phyloP scores from a whole-genome alignment of 768 basidiomycete genomes.

The Trametes coccinea region DNA sequence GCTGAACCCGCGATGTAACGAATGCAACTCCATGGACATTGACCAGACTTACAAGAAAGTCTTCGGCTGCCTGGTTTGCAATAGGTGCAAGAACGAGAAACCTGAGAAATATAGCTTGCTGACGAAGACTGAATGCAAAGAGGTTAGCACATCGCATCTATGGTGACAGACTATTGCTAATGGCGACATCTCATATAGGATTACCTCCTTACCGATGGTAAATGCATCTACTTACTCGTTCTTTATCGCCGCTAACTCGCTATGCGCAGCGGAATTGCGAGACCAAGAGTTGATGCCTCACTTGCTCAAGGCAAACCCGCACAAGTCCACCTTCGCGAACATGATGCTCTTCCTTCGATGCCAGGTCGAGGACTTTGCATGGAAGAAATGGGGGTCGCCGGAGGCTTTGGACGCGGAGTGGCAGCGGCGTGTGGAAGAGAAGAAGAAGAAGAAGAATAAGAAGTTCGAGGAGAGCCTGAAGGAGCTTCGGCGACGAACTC shows the following conservation, averaged over 20 bases:
- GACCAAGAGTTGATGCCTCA: constrained; percentile 93
- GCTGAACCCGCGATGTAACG: constrained; percentile 79
- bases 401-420: constrained; percentile 91
- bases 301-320: constrained; percentile 90
- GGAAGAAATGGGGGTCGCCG: constrained; percentile 96
- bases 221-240: constrained; percentile 29
- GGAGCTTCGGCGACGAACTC: constrained; percentile 81
- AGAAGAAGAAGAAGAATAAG: constrained; percentile 87
- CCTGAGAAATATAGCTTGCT: constrained; percentile 93
- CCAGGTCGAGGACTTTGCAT: constrained; percentile 96
- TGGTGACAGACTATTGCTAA: neutral
- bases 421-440: constrained; percentile 73
- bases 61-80: constrained; percentile 86
- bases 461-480: constrained; percentile 91
- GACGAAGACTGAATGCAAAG: constrained; percentile 98
- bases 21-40: constrained; percentile 88
- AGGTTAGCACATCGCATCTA: constrained; percentile 49
- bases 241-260: neutral
- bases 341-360: constrained; percentile 98
- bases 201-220: constrained; percentile 92
- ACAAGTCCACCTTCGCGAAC: constrained; percentile 93
- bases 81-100: constrained; percentile 83
- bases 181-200: constrained; percentile 50
- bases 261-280: constrained; percentile 76
- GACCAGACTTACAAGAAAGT: constrained; percentile 80